Percentiles rank a stretch among this genome's conserved stretches.
Conservation (phyloP, 352 stramenopile species). For the Phytophthora sojae region DNA sequence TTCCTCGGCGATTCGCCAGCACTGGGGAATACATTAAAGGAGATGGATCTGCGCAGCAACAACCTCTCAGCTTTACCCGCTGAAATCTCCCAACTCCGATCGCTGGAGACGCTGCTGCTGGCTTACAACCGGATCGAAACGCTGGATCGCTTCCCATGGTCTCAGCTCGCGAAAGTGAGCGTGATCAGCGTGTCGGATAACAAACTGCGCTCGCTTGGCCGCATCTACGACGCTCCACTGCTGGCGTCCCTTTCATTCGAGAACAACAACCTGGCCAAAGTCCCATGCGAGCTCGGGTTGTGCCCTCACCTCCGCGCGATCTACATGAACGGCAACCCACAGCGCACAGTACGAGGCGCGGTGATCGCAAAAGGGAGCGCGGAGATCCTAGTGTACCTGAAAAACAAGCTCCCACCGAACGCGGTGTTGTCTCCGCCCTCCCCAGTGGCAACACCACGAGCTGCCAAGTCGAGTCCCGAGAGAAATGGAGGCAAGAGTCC, state of each 20-base stretch:
- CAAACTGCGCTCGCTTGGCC: slow-evolving; percentile 69
- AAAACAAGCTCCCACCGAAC: slow-evolving; percentile 76
- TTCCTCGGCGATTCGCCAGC: slow-evolving; percentile 41
- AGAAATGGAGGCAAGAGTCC: slow-evolving; percentile 14
- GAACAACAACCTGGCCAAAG: slow-evolving; percentile 81
- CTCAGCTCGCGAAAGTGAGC: slow-evolving; percentile 47
- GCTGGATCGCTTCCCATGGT: slow-evolving; percentile 73
- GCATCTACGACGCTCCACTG: slow-evolving; percentile 62
- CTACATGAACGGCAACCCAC: slow-evolving; percentile 88
- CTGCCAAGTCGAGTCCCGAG: slow-evolving; percentile 5
- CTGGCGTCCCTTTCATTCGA: slow-evolving; percentile 83
- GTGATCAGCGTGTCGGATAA: slow-evolving; percentile 85
- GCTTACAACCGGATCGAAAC: slow-evolving; percentile 79
- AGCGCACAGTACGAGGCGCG: slow-evolving; percentile 76
- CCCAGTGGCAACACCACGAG: slow-evolving; percentile 15
- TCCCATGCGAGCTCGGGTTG: slow-evolving; percentile 73
- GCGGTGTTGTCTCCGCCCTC: slow-evolving; percentile 37
- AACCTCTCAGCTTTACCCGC: slow-evolving; percentile 49
- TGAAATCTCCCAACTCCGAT: slow-evolving; percentile 42
- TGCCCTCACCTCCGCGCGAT: slow-evolving; percentile 71
- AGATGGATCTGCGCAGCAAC: slow-evolving; percentile 85
- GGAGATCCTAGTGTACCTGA: slow-evolving; percentile 79
- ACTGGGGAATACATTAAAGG: slow-evolving; percentile 48
- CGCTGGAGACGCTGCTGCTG: slow-evolving; percentile 71
- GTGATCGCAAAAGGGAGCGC: slow-evolving; percentile 82